A percentile compares a stretch with the other conserved stretches of the same genome.
These are phyloP conservation scores for Lentinula raphanica DNA, from an alignment of 768 basidiomycete genomes.

Conservation along the genomic window DNA sequence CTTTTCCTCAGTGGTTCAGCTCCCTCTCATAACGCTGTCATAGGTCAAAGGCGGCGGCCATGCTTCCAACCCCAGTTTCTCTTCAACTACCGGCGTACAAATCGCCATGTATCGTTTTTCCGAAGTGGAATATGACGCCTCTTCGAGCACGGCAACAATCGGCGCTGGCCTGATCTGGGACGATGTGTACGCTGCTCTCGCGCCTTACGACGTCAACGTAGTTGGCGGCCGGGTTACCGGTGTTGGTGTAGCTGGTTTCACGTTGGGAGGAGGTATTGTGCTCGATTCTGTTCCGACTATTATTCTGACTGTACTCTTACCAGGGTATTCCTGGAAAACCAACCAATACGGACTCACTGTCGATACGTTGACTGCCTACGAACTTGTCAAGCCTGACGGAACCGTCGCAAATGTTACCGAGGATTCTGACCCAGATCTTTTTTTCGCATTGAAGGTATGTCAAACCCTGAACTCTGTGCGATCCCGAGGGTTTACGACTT, in stretches of 20 bases:
- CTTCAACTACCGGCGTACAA: constrained; percentile 56
- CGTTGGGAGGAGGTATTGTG: constrained; percentile 35
- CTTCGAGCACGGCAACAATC: constrained; percentile 33
- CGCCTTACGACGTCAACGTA: constrained; percentile 31
- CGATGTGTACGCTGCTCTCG: constrained; percentile 44
- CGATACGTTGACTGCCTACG: constrained; percentile 31
- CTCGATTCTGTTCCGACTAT: background rate
- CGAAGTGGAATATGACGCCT: constrained; percentile 35
- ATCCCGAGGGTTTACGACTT: background rate
- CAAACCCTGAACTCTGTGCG: background rate
- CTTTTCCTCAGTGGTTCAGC: background rate
- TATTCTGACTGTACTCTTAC: background rate
- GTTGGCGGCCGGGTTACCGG: constrained; percentile 40
- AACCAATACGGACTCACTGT: constrained; percentile 38
- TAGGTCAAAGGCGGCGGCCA: constrained; percentile 67
- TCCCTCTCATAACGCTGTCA: background rate
- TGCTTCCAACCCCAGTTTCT: constrained; percentile 48
- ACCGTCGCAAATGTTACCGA: constrained; percentile 27
- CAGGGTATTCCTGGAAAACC: constrained; percentile 42
- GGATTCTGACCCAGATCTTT: constrained; percentile 30
- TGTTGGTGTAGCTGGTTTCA: constrained; percentile 37
- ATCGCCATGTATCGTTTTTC: constrained; percentile 50
- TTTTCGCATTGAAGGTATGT: constrained; percentile 36
- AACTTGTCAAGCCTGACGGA: constrained; percentile 39
- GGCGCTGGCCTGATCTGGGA: constrained; percentile 60